A percentile compares a stretch with the other conserved stretches of the same genome.
These are phyloP conservation scores for Eutrema salsugineum DNA, from an alignment of 441 rosid genomes.

Conservation along the genomic window DNA sequence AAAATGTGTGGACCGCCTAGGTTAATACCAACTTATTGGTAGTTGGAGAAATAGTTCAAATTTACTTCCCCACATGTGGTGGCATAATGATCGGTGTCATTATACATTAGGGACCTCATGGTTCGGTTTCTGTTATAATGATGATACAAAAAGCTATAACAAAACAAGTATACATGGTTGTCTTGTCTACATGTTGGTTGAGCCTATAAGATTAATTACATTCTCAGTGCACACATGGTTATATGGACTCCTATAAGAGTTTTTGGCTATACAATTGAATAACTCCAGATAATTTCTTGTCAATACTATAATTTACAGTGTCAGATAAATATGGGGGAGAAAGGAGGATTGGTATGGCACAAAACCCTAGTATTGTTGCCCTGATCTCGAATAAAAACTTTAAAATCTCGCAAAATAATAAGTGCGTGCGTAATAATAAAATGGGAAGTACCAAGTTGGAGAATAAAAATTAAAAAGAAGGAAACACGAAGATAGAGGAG, in stretches of 20 bases:
- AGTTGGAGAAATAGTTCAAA: neutral
- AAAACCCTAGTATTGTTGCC: conserved; percentile 24
- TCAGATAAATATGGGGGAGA: conserved; percentile 5
- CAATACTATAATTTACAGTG: neutral
- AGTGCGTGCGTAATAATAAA: conserved; percentile 23
- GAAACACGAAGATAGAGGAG: conserved; percentile 24
- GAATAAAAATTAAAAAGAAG: neutral
- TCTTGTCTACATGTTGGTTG: neutral
- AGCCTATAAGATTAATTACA: neutral
- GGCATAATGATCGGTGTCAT: neutral
- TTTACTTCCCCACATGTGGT: neutral
- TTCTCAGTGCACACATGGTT: neutral
- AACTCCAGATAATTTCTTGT: neutral
- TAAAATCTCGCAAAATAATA: neutral
- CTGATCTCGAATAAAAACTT: neutral
- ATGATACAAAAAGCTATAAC: neutral
- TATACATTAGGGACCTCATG: neutral
- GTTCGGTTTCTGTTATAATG: neutral
- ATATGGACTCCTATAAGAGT: neutral
- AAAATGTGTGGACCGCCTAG: neutral
- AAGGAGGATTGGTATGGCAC: conserved; percentile 19
- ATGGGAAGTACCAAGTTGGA: conserved; percentile 28
- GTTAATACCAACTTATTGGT: neutral
- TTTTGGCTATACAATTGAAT: neutral
- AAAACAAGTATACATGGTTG: neutral